Conservation (phyloP, 2,329 filamentous ascomycete species). For the Trichoderma cornu-damae region DNA sequence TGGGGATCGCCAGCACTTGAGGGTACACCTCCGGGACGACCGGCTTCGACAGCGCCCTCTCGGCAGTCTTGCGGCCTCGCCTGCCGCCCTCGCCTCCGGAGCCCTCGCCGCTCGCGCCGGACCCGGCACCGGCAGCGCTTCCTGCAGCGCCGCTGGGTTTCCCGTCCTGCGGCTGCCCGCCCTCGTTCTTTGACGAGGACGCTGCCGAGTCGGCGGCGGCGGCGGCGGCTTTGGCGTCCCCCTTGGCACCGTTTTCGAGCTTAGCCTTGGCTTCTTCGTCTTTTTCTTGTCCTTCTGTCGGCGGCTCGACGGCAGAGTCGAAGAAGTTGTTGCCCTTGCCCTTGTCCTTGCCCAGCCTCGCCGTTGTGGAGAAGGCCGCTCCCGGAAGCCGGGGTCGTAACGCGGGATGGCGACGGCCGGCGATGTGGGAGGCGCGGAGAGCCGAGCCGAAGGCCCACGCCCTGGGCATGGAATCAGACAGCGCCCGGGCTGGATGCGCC, state of each 20-base stretch:
- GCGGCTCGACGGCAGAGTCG: slow-evolving; percentile 42
- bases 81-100: slow-evolving; percentile 58
- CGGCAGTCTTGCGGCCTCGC: slow-evolving; percentile 65
- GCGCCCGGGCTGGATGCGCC: slow-evolving; percentile 26
- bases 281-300: slow-evolving; percentile 48
- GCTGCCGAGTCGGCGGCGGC: slow-evolving; percentile 28
- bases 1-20: slow-evolving; percentile 95
- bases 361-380: slow-evolving; percentile 36
- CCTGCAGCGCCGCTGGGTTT: slow-evolving; percentile 39
- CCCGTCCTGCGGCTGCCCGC: slow-evolving; percentile 42
- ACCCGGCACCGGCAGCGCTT: slow-evolving; percentile 52
- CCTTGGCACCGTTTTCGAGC: slow-evolving; percentile 44
- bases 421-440: slow-evolving; percentile 29
- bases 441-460: slow-evolving; percentile 29
- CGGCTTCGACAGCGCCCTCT: slow-evolving; percentile 78
- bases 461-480: slow-evolving; percentile 25
- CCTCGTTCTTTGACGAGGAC: slow-evolving; percentile 44
- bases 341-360: slow-evolving; percentile 34
- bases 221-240: slow-evolving; percentile 44
- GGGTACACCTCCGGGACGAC: slow-evolving; percentile 92
- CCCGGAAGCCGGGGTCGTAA: slow-evolving; percentile 27
- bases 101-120: slow-evolving; percentile 50
- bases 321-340: slow-evolving; percentile 47
- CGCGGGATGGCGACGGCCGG: slow-evolving; percentile 31
- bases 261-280: slow-evolving; percentile 51